phyloP scores from a whole-genome alignment of 371 early-diverging fungal genomes.

The Amoeboradix gromovi region DNA sequence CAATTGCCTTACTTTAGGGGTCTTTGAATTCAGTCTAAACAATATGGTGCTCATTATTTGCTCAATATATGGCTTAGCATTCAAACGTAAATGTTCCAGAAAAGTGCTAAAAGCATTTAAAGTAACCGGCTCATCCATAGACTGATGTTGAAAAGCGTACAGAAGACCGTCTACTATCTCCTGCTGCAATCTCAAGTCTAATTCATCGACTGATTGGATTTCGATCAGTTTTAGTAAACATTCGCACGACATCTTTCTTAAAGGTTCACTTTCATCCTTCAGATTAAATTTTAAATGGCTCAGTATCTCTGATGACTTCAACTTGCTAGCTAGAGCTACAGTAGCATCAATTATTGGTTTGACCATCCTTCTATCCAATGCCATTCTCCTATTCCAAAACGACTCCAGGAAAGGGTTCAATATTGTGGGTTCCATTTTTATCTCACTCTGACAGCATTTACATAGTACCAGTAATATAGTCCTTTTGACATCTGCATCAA shows the following conservation, averaged over 20 bases:
- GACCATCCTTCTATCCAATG: slow-evolving; percentile 67
- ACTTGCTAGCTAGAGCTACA: slow-evolving; percentile 65
- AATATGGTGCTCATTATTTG: slow-evolving; percentile 74
- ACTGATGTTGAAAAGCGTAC: slow-evolving; percentile 88
- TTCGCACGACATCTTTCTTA: slow-evolving; percentile 89
- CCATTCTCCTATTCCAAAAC: slow-evolving; percentile 93
- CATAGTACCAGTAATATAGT: slow-evolving; percentile 84
- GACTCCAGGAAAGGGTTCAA: slow-evolving; percentile 73
- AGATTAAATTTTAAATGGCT: slow-evolving; percentile 51
- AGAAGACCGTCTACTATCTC: slow-evolving; percentile 73
- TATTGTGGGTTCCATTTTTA: slow-evolving; percentile 47
- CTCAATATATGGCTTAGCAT: slow-evolving; percentile 63
- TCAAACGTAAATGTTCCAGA: slow-evolving; percentile 55
- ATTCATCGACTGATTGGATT: slow-evolving; percentile 3
- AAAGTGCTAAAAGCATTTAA: slow-evolving; percentile 81
- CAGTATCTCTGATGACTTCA: slow-evolving; percentile 65
- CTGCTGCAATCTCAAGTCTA: slow-evolving; percentile 64
- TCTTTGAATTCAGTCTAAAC: slow-evolving; percentile 86
- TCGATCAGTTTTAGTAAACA: slow-evolving; percentile 53
- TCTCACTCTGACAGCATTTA: slow-evolving; percentile 57
- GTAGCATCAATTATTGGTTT: slow-evolving; percentile 80
- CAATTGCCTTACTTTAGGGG: slow-evolving; percentile 78
- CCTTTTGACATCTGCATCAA: slow-evolving; percentile 91
- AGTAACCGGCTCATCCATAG: slow-evolving; percentile 42
- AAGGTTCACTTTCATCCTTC: slow-evolving; percentile 79